phyloP scores from a whole-genome alignment of 352 stramenopile species.

The Pythium dissimile region DNA sequence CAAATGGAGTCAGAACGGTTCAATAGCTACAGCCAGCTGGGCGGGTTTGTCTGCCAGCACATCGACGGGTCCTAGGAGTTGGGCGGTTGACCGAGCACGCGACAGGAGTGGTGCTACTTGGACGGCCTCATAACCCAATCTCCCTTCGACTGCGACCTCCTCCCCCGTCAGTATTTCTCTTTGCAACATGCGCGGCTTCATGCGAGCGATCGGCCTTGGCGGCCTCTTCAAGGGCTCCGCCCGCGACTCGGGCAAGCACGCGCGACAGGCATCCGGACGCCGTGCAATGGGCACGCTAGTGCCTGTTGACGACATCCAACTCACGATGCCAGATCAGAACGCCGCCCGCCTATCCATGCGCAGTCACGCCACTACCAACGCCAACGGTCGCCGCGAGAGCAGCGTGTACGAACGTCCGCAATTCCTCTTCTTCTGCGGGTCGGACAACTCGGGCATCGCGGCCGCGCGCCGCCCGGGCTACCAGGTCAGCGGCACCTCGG shows the following conservation, averaged over 20 bases:
- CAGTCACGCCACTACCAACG: background rate
- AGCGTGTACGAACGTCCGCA: constrained; percentile 56
- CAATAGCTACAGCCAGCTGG: background rate
- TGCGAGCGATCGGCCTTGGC: constrained; percentile 59
- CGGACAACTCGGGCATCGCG: constrained; percentile 29
- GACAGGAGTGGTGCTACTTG: background rate
- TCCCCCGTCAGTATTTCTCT: constrained; percentile 1
- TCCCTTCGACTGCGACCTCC: background rate
- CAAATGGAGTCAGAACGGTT: background rate
- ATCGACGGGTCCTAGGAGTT: no score
- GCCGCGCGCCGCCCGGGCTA: constrained; percentile 5
- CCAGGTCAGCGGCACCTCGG: background rate
- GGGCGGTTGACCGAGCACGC: no score
- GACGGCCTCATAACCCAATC: constrained; percentile 5
- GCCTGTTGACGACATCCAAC: constrained; percentile 18
- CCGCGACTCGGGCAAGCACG: constrained; percentile 4
- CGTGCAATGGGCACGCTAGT: constrained; percentile 13
- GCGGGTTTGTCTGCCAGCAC: background rate
- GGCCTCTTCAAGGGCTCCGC: constrained; percentile 37
- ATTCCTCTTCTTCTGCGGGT: constrained; percentile 79
- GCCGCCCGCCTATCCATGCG: background rate
- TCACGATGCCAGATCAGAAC: constrained; percentile 11
- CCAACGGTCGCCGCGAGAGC: constrained; percentile 4
- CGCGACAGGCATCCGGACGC: background rate
- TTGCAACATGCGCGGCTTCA: constrained; percentile 63